Conservation (phyloP, 306 rosid species). For the Macrotyloma uniflorum region DNA sequence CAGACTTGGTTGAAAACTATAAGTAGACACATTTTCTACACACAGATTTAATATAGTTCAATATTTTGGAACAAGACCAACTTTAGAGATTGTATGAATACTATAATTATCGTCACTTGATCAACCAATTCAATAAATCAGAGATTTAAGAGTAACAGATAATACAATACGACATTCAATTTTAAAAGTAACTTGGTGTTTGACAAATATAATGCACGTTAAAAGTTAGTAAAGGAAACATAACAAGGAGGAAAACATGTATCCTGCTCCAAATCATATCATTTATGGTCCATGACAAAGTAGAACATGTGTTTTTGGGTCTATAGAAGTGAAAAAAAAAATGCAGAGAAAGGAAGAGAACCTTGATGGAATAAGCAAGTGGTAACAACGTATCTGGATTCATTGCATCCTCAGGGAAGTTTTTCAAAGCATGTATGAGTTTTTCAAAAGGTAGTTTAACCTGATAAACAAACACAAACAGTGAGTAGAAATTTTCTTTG, state of each 20-base stretch:
- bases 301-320: conserved; percentile 3
- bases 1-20: neutral
- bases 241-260: neutral
- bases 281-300: neutral
- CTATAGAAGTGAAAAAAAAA: conserved; percentile 7
- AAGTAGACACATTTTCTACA: neutral
- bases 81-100: conserved; percentile 7
- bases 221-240: neutral
- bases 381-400: conserved; percentile 87
- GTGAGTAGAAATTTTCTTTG: conserved; percentile 26
- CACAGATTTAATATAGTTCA: conserved; percentile 5
- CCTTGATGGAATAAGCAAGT: conserved; percentile 92
- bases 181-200: neutral
- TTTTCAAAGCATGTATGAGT: conserved; percentile 89
- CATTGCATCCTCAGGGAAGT: conserved; percentile 93
- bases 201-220: neutral
- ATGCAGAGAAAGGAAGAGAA: conserved; percentile 42
- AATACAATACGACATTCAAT: neutral
- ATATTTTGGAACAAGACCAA: conserved; percentile 11
- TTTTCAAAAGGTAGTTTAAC: conserved; percentile 93
- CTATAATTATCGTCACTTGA: neutral
- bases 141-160: conserved; percentile 3
- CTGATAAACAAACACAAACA: conserved; percentile 48
- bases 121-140: neutral
- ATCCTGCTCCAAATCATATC: neutral